Percentiles rank a stretch among this genome's conserved stretches.
Conservation (phyloP, 208 protist genomes). For the Trypanosoma congolense region DNA sequence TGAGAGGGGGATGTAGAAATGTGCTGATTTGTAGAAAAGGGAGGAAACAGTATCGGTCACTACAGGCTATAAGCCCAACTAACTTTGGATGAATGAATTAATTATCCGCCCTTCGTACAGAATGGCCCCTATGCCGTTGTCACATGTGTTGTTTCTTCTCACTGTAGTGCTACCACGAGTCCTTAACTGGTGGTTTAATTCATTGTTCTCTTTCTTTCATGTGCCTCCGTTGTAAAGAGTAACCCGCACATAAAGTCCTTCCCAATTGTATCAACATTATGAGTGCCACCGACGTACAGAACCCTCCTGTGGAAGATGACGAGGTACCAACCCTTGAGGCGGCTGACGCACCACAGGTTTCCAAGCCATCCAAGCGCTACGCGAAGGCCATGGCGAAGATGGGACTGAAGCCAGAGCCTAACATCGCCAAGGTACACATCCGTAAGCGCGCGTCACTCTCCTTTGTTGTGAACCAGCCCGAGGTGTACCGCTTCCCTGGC, state of each 20-base stretch:
- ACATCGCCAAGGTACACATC: slow-evolving; percentile 92
- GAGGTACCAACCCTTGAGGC: slow-evolving; percentile 73
- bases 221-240: not conserved
- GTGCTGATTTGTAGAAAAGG: too few relatives aligned
- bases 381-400: slow-evolving; percentile 96
- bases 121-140: too few relatives aligned
- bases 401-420: slow-evolving; percentile 92
- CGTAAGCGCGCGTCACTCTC: slow-evolving; percentile 86
- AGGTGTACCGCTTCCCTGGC: slow-evolving; percentile 94
- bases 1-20: too few relatives aligned
- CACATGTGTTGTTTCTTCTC: too few relatives aligned
- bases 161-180: too few relatives aligned
- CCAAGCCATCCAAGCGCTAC: slow-evolving; percentile 92
- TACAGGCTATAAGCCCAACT: too few relatives aligned
- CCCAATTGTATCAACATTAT: slow-evolving; percentile 22
- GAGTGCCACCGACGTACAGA: slow-evolving; percentile 52
- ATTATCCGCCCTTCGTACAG: too few relatives aligned
- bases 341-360: slow-evolving; percentile 56
- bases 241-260: too few relatives aligned
- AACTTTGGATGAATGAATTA: too few relatives aligned
- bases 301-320: slow-evolving; percentile 58
- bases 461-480: slow-evolving; percentile 92
- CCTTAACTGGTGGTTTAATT: not conserved
- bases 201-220: not conserved
- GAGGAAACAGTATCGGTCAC: too few relatives aligned